These are phyloP conservation scores for Colletotrichum sp. DNA, from an alignment of 2,329 filamentous ascomycete species.

Conservation along the genomic window DNA sequence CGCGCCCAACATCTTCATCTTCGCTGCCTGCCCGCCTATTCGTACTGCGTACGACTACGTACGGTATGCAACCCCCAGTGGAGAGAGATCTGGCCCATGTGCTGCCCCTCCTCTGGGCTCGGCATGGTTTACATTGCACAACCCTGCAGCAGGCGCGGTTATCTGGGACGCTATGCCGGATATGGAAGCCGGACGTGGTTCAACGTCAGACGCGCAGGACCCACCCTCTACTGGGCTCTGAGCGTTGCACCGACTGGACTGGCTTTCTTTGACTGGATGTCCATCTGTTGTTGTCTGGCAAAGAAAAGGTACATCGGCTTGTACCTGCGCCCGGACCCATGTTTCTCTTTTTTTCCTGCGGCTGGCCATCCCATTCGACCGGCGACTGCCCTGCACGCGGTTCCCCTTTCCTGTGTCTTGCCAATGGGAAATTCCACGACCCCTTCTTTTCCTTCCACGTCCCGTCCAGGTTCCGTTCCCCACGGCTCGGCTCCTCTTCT, in stretches of 20 bases:
- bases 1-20: neutral
- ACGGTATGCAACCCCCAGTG: neutral
- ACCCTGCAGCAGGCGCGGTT: slow-evolving; percentile 13
- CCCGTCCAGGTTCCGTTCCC: neutral
- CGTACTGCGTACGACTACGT: too few relatives aligned
- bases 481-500: slow-evolving; percentile 18
- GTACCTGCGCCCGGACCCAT: slow-evolving; percentile 15
- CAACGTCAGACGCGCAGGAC: slow-evolving; percentile 16
- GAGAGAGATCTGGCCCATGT: neutral
- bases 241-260: neutral
- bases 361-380: neutral
- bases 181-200: slow-evolving; percentile 10
- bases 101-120: neutral
- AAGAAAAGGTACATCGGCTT: neutral
- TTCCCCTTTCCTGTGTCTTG: slow-evolving; percentile 9
- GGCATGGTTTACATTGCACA: slow-evolving; percentile 8
- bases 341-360: slow-evolving; percentile 1
- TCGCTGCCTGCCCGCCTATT: neutral
- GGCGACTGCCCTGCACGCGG: neutral
- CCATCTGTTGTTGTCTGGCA: neutral
- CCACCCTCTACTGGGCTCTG: neutral
- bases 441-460: slow-evolving; percentile 17
- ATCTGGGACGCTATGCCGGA: slow-evolving; percentile 15
- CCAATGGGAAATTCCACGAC: slow-evolving; percentile 15
- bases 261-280: neutral